phyloP scores from a whole-genome alignment of 2,329 filamentous ascomycete genomes.

The Ramularia endophylla region DNA sequence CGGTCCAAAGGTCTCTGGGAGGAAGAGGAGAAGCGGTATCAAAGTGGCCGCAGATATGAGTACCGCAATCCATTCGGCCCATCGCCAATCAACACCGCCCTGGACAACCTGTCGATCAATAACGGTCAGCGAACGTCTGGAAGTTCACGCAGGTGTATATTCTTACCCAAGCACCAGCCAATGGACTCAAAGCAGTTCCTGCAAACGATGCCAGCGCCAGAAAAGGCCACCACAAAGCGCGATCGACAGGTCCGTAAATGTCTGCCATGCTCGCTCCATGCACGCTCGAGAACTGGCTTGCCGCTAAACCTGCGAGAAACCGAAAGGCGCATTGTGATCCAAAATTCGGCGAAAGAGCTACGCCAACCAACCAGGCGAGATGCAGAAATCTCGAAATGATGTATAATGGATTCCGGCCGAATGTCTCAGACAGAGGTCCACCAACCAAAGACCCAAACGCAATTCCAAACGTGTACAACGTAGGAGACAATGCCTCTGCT shows the following conservation, averaged over 20 bases:
- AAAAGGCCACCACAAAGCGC: slow-evolving; percentile 20
- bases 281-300: slow-evolving; percentile 20
- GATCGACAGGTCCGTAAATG: slow-evolving; percentile 21
- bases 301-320: slow-evolving; percentile 24
- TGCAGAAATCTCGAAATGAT: slow-evolving; percentile 17
- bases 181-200: slow-evolving; percentile 16
- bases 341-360: slow-evolving; percentile 21
- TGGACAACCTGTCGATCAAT: background rate
- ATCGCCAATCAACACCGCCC: slow-evolving; percentile 27
- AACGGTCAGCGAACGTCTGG: background rate
- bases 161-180: slow-evolving; percentile 13
- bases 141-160: background rate
- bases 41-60: slow-evolving; percentile 19
- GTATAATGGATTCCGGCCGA: slow-evolving; percentile 28
- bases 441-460: slow-evolving; percentile 34
- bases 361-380: slow-evolving; percentile 17
- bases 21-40: slow-evolving; percentile 32
- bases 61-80: slow-evolving; percentile 35
- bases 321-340: slow-evolving; percentile 22
- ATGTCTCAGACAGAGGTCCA: slow-evolving; percentile 36
- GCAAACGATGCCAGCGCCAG: slow-evolving; percentile 17
- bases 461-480: slow-evolving; percentile 42
- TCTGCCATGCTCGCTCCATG: slow-evolving; percentile 24
- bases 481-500: slow-evolving; percentile 27
- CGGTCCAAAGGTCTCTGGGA: slow-evolving; percentile 46